Base-by-base conservation (phyloP, 208 protist genomes). In the Acanthamoeba rhysodes region DNA sequence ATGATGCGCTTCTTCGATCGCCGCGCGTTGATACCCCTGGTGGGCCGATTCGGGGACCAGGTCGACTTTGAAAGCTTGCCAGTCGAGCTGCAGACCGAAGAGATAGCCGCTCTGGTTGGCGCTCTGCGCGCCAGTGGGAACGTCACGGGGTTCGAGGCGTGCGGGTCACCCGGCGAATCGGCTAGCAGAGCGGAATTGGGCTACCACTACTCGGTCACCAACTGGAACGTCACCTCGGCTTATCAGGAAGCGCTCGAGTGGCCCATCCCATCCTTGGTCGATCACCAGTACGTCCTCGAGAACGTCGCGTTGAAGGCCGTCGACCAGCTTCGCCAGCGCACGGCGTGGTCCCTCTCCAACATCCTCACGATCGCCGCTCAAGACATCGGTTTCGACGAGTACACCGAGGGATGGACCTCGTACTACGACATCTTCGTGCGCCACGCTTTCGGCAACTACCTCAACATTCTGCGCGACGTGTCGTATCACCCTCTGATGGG, bases 351-450 rank as follows among this genome's bases (percentile, higher is more conserved):
- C 18, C 80, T 95, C 70, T 53, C 82, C 41, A 84, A 95, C 50
- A 78, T 93, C 29, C 34, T 80, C n/a, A 64, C 87, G 34, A 87
- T 95, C 72, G 80, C 70, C 68, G 55, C 29, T 29, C 50, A 80
- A 16, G 76, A 37, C 57, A 37, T 87, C 32, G 82, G 74, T 57
- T 66, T 57, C 70, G 78, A 55, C 41, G 78, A 87, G 41, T 37
- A 50, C 72, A 55, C 59, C 59, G 93, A 95, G 48, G 50, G 48
- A 48, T 96, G 72, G 76, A 10, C 66, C 53, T 27, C 41, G 27
- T 96, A 88, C 70, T 93, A 95, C 95, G 95, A 96, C 70, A 95
- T 95, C 82, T 87, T 96, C 9, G 92, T 95, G 64, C 95, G 95
- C 50, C 70, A 96, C 70, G 95, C 95, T n/a, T 95, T 96, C 62